Percentiles rank a stretch among this genome's conserved stretches.
Conservation (phyloP, 2,329 filamentous ascomycete species). For the Chalara sp. region DNA sequence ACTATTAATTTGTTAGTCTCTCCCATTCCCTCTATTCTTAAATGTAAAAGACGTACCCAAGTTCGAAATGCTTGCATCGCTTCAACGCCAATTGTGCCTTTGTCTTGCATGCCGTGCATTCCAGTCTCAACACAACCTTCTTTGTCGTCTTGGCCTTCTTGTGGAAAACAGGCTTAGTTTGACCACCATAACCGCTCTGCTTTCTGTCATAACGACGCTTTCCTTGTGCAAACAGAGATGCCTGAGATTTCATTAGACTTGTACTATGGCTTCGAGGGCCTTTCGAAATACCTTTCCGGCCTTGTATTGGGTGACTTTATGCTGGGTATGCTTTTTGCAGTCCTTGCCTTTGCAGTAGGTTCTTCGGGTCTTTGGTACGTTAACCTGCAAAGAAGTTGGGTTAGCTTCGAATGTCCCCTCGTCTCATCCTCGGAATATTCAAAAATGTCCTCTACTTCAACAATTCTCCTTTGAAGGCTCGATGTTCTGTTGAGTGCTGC, state of each 20-base stretch:
- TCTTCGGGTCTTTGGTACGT: slow-evolving; percentile 96
- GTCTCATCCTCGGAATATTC: neutral
- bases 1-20: slow-evolving; percentile 51
- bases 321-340: slow-evolving; percentile 85
- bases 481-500: no score
- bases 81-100: slow-evolving; percentile 97
- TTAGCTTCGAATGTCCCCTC: slow-evolving; percentile 13
- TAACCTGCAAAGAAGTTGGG: slow-evolving; percentile 51
- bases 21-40: neutral
- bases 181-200: slow-evolving; percentile 99
- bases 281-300: slow-evolving; percentile 67
- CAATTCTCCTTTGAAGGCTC: no score
- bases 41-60: slow-evolving; percentile 64
- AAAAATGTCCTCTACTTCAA: neutral
- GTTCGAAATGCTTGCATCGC: slow-evolving; percentile 99
- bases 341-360: slow-evolving; percentile 97
- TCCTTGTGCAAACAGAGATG: slow-evolving; percentile 93
- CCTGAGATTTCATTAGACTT: slow-evolving; percentile 36
- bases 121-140: slow-evolving; percentile 98
- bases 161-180: slow-evolving; percentile 99
- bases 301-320: slow-evolving; percentile 97
- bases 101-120: slow-evolving; percentile 97
- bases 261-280: neutral
- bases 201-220: slow-evolving; percentile 99
- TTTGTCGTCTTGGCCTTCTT: slow-evolving; percentile 99